Conservation (phyloP, 1,284 basidiomycete species). For the Irpex sp. region DNA sequence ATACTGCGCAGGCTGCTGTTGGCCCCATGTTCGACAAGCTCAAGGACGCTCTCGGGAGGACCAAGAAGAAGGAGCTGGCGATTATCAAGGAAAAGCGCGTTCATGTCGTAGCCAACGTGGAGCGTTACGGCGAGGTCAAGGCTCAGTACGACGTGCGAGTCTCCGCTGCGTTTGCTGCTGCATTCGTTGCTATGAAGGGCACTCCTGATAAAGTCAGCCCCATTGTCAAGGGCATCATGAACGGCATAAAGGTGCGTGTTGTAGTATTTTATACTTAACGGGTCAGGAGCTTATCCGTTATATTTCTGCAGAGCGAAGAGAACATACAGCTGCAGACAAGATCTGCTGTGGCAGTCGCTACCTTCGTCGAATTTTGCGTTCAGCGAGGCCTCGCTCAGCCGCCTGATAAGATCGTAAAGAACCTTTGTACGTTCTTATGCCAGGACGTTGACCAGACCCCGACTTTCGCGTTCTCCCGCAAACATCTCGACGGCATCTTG, state of each 20-base stretch:
- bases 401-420: constrained; percentile 95
- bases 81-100: constrained; percentile 77
- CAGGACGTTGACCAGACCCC: constrained; percentile 89
- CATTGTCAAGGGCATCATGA: constrained; percentile 97
- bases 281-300: constrained; percentile 10
- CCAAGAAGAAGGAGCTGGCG: constrained; percentile 76
- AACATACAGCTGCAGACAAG: constrained; percentile 89
- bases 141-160: constrained; percentile 86
- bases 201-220: constrained; percentile 94
- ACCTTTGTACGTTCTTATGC: constrained; percentile 95
- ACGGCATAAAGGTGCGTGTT: constrained; percentile 83
- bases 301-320: constrained; percentile 70
- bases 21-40: constrained; percentile 73
- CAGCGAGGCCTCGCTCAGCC: constrained; percentile 58
- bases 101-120: constrained; percentile 74
- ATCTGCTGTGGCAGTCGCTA: constrained; percentile 84
- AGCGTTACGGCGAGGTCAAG: constrained; percentile 84
- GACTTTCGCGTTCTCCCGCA: constrained; percentile 72
- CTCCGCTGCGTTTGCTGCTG: constrained; percentile 85
- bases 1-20: constrained; percentile 73
- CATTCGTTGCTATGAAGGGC: constrained; percentile 82
- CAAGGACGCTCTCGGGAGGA: constrained; percentile 68
- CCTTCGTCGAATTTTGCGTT: constrained; percentile 86
- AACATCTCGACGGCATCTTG: constrained; percentile 70
- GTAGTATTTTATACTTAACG: background rate